Evolutionary conservation across 495 filamentous ascomycete genomes (phyloP).

Genomic region (Schizothecium vesticola): DNA sequence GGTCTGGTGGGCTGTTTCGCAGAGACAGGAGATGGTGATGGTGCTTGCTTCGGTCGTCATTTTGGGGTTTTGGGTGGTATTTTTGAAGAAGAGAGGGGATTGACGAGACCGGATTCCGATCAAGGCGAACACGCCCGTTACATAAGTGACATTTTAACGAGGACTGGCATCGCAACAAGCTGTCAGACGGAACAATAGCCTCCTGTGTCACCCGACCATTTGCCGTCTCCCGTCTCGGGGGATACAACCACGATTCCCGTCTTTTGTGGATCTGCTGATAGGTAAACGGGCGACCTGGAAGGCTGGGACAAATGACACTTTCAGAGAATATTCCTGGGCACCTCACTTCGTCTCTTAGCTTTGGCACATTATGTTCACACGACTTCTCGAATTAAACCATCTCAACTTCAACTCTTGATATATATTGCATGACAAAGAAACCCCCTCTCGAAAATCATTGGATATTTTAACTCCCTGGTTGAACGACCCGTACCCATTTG

Average conservation of each 20-base stretch:
- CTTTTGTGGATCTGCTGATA: too few species aligned
- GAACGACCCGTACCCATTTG: neutral
- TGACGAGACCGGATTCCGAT: neutral
- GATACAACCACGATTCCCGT: neutral
- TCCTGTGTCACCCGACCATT: neutral
- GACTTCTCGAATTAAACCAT: neutral
- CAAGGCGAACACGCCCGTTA: neutral
- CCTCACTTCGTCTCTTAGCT: neutral
- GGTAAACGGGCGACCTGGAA: too few species aligned
- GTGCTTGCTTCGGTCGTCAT: neutral
- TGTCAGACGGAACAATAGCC: neutral
- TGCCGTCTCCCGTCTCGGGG: neutral
- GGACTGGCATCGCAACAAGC: neutral
- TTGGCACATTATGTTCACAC: neutral
- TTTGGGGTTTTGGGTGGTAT: neutral
- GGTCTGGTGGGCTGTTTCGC: constrained; percentile 42
- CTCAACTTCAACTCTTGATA: neutral
- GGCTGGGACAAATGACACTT: neutral
- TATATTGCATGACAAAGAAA: neutral
- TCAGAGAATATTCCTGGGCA: too few species aligned
- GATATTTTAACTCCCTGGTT: neutral
- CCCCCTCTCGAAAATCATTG: neutral
- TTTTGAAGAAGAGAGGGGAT: neutral
- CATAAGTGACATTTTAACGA: neutral
- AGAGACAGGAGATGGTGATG: constrained; percentile 51